A percentile compares a stretch with the other conserved stretches of the same genome.
phyloP scores from a whole-genome alignment of 129 eudicot genomes.

The Smallanthus sonchifolius region DNA sequence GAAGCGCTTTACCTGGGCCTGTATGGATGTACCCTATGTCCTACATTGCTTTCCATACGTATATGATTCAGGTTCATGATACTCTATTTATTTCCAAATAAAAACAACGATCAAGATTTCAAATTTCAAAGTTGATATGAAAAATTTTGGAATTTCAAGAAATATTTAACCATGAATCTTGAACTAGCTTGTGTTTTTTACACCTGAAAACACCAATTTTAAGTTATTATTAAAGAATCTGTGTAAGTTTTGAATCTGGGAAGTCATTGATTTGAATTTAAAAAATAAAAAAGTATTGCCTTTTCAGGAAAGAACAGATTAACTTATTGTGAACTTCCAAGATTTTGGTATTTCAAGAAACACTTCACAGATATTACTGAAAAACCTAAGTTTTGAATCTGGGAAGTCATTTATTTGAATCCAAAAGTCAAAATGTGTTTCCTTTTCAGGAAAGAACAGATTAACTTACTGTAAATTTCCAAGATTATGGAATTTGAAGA shows the following conservation, averaged over 20 bases:
- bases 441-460: no score
- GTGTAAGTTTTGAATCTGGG: not conserved
- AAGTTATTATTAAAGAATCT: not conserved
- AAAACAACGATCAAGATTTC: not conserved
- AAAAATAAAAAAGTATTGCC: no score
- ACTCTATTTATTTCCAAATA: not conserved
- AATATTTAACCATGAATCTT: not conserved
- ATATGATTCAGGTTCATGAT: conserved; percentile 67
- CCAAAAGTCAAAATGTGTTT: not conserved
- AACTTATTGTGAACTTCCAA: no score
- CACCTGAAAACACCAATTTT: no score
- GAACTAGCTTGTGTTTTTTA: not conserved
- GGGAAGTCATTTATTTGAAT: not conserved
- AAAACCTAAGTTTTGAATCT: not conserved
- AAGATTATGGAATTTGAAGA: not conserved
- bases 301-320: no score
- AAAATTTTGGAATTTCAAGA: not conserved
- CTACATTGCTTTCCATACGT: conserved; percentile 87
- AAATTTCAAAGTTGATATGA: not conserved
- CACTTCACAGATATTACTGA: no score
- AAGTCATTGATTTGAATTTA: not conserved
- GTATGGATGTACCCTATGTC: conserved; percentile 88
- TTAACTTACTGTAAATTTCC: no score
- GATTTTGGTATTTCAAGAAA: no score
- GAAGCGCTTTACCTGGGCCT: conserved; percentile 78